Evolutionary conservation across 2,329 filamentous ascomycete species (phyloP).

Genomic region (Ophiostoma australiae): DNA sequence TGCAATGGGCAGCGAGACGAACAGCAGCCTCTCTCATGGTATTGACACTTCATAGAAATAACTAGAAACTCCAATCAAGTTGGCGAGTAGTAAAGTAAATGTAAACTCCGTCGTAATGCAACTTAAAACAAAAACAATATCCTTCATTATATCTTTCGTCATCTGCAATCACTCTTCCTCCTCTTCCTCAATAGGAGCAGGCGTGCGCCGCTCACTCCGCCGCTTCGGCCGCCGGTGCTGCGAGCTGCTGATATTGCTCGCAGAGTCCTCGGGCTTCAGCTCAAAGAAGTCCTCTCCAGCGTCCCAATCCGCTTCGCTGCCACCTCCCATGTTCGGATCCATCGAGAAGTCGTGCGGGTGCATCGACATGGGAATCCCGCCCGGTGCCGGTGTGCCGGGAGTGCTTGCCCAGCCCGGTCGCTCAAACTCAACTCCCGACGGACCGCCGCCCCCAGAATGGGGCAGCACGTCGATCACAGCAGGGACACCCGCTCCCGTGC

Average conservation of each 20-base stretch:
- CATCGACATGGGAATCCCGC: constrained; percentile 27
- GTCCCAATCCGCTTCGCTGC: constrained; percentile 50
- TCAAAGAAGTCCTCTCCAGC: constrained; percentile 54
- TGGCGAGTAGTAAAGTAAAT: neutral
- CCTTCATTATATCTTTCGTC: neutral
- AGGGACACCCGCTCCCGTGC: constrained; percentile 31
- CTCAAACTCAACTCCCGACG: constrained; percentile 41
- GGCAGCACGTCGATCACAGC: constrained; percentile 52
- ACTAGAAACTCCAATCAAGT: neutral
- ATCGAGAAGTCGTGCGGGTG: constrained; percentile 21
- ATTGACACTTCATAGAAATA: neutral
- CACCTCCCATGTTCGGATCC: constrained; percentile 22
- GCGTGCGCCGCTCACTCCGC: constrained; percentile 63
- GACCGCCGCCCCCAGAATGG: constrained; percentile 34
- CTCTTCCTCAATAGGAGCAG: constrained; percentile 66
- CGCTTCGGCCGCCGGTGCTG: constrained; percentile 62
- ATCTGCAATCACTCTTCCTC: constrained; percentile 40
- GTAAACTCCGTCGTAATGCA: neutral
- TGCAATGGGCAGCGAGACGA: neutral
- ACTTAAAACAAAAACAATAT: neutral
- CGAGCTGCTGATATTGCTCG: constrained; percentile 73
- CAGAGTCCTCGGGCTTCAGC: constrained; percentile 71
- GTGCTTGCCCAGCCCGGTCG: constrained; percentile 43
- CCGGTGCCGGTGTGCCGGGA: constrained; percentile 21
- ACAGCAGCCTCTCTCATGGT: neutral